Base-by-base conservation (phyloP, 371 early-diverging fungal genomes). In the Mortierella sp. region DNA sequence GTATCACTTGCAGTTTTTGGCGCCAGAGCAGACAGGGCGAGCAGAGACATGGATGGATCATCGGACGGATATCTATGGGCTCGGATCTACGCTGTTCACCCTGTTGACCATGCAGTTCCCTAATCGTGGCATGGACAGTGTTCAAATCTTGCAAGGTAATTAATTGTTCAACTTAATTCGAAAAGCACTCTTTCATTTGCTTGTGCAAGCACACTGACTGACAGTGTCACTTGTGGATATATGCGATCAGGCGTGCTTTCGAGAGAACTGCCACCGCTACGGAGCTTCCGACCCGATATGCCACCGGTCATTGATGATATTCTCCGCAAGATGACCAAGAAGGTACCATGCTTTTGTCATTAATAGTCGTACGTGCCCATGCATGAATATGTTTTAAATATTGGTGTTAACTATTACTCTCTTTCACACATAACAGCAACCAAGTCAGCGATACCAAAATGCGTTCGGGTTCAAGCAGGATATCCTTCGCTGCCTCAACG, bases 381-480 rank as follows among this genome's bases (percentile, higher is more conserved):
- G 5, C n/a, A 54, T n/a, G 5, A 21, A 24, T 54, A 24, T 3
- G 51, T 19, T 34, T 26, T 24, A 26, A 21, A 48, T 26, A 24
- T 50, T 37, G 16, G 2, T 1, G 55, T 34, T 43, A 28, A 50
- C 31, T 21, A 16, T 16, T 37, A 26, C 10, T 1, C 21, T 59
- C 34, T 70, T 0, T 13, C 21, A 55, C 44, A 16, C 5, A 13
- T 37, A 37, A 67, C 78, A 93, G 93, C 92, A 91, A 76, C 93
- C 93, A 16, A 91, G 90, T 70, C 90, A 92, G 77, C 80, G 92
- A 71, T 93, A 93, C 76, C 90, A 90, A n/a, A 91, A 89, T 75
- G 93, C 91, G n/a, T 90, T 89, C 79, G 92, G 92, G 4, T 81
- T 92, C 55, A 88, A 91, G 67, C 90, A 91, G 76, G 93, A 92